Evolutionary conservation across 306 rosid species (phyloP).

Genomic region (Medicago lupulina): DNA sequence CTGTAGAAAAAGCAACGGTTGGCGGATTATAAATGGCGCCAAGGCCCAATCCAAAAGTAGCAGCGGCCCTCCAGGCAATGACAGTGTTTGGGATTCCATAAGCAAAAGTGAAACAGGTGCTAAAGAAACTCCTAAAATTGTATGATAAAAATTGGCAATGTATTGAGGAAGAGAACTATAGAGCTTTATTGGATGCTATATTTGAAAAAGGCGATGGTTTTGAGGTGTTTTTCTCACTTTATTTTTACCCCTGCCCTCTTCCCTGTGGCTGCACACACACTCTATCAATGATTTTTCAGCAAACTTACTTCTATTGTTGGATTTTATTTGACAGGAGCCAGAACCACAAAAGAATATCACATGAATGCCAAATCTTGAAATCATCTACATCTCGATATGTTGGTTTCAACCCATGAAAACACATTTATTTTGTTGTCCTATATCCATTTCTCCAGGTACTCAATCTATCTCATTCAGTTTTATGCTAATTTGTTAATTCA

Average conservation of each 20-base stretch:
- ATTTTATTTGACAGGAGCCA: constrained; percentile 54
- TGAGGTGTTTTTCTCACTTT: constrained; percentile 50
- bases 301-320: constrained; percentile 26
- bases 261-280: neutral
- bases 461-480: too few species aligned
- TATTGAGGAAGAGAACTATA: constrained; percentile 85
- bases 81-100: constrained; percentile 63
- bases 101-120: constrained; percentile 69
- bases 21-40: constrained; percentile 60
- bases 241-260: constrained; percentile 9
- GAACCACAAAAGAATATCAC: constrained; percentile 26
- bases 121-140: constrained; percentile 75
- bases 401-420: too few species aligned
- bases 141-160: constrained; percentile 89
- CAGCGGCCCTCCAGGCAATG: constrained; percentile 77
- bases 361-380: too few species aligned
- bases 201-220: constrained; percentile 75
- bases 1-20: constrained; percentile 35
- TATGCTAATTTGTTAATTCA: too few species aligned
- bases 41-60: constrained; percentile 53
- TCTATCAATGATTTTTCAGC: neutral
- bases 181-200: constrained; percentile 88
- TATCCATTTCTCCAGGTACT: too few species aligned
- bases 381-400: too few species aligned
- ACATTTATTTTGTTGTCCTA: too few species aligned